Percentiles rank a stretch among this genome's conserved stretches.
phyloP scores from a whole-genome alignment of 176 grass and related monocot species.

The Chloris gayana region DNA sequence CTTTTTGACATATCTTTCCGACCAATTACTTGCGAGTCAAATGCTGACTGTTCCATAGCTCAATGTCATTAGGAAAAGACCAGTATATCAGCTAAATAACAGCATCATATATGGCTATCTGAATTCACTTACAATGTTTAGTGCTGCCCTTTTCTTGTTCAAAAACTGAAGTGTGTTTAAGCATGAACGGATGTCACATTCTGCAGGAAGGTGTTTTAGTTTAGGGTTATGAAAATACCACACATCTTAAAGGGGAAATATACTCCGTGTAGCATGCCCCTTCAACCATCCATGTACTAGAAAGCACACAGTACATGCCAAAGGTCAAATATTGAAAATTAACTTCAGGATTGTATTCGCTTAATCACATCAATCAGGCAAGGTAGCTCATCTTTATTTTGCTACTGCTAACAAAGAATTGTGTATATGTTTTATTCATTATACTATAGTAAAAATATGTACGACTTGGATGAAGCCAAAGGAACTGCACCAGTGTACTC shows the following conservation, averaged over 20 bases:
- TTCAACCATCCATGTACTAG: constrained; percentile 25
- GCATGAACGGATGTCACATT: constrained; percentile 96
- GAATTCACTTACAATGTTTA: constrained; percentile 84
- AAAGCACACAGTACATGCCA: constrained; percentile 23
- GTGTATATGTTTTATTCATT: constrained; percentile 20
- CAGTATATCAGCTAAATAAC: constrained; percentile 5
- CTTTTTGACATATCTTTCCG: constrained; percentile 94
- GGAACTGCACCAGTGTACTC: constrained; percentile 80
- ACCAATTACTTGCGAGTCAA: constrained; percentile 90
- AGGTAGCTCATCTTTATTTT: constrained; percentile 10
- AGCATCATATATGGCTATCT: constrained; percentile 30
- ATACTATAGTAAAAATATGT: constrained; percentile 26
- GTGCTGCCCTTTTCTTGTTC: constrained; percentile 74
- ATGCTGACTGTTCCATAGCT: constrained; percentile 55
- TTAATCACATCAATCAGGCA: constrained; percentile 20
- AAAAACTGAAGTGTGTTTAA: constrained; percentile 98
- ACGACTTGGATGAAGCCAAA: constrained; percentile 25
- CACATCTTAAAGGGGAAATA: constrained; percentile 6
- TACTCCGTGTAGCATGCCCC: constrained; percentile 1
- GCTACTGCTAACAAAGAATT: constrained; percentile 42
- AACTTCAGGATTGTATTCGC: constrained; percentile 18
- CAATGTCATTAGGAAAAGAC: constrained; percentile 36
- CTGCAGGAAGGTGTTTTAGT: constrained; percentile 56
- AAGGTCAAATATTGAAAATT: constrained; percentile 24
- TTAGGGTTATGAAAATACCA: constrained; percentile 30